Percentiles rank a stretch among this genome's conserved stretches.
phyloP scores from a whole-genome alignment of 1,284 basidiomycete genomes.

The Quambalaria eucalypti region DNA sequence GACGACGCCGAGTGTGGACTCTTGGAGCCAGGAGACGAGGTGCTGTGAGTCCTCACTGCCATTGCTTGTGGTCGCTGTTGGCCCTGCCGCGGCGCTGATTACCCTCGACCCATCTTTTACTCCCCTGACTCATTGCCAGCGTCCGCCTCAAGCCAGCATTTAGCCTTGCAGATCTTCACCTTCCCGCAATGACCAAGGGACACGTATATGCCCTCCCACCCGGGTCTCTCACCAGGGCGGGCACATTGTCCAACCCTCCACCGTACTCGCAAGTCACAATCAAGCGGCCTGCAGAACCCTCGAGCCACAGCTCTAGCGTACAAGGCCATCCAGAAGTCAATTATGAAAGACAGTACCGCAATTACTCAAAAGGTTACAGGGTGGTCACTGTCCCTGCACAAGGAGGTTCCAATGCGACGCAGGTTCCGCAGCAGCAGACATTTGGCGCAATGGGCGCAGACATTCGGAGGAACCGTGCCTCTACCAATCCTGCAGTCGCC shows the following conservation, averaged over 20 bases:
- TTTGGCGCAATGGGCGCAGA: not conserved
- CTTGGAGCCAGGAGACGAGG: slow-evolving; percentile 41
- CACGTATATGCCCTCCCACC: slow-evolving; percentile 2
- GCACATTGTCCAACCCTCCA: slow-evolving; percentile 26
- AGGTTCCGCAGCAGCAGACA: not conserved
- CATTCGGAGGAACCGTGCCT: slow-evolving; percentile 9
- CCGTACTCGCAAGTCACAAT: slow-evolving; percentile 22
- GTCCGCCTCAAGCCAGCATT: slow-evolving; percentile 4
- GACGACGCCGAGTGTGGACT: slow-evolving; percentile 43
- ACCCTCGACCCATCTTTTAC: too few species aligned
- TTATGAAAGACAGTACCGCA: slow-evolving; percentile 32
- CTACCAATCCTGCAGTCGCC: slow-evolving; percentile 10
- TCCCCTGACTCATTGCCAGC: not conserved
- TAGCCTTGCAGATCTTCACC: not conserved
- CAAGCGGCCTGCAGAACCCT: slow-evolving; percentile 33
- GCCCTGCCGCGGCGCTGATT: too few species aligned
- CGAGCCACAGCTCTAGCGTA: slow-evolving; percentile 40
- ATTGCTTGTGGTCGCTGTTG: slow-evolving; percentile 4
- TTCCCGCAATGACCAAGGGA: not conserved
- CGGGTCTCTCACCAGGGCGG: slow-evolving; percentile 14
- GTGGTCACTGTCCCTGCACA: slow-evolving; percentile 25
- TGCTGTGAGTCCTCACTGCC: slow-evolving; percentile 14
- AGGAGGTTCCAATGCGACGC: not conserved
- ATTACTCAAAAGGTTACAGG: slow-evolving; percentile 29
- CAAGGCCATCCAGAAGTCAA: slow-evolving; percentile 41